Evolutionary conservation across 805 yeast genomes (phyloP), one percentile per base, ranked within the genome.

Genomic region (Tetrapisispora fleetii): DNA sequence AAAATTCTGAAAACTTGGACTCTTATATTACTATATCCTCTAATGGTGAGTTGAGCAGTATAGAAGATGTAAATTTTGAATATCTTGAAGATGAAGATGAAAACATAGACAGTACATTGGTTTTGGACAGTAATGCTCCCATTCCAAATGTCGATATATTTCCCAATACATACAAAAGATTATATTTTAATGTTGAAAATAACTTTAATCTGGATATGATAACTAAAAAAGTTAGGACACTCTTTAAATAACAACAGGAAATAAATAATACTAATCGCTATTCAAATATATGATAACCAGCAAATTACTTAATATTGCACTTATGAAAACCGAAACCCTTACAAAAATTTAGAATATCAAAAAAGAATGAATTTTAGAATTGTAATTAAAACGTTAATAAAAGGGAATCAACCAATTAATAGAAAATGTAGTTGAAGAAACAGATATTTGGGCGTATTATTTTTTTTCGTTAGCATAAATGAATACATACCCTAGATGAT

Each of bases 1-100:
- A 40, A 32, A 32, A 11, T 16, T 16, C 13, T 11, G 40, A 43
- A 14, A 28, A 37, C 13, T 41, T 13, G 14, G 48, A 45, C 43
- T 63, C 61, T 36, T 62, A 58, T 38, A 56, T 62, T 5, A 61
- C 60, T 27, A 52, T 62, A 17, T 58, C 64, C 8, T 62, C 67
- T 2, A 56, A 55, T 35, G 58, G 62, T 32, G 65, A 62, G 44
- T 46, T 62, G 27, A 58, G 65, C 45, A 60, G 64, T 40, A 54
- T 60, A 1, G 67, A 62, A 46, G 60, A 62, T 41, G 47, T 62
- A 37, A 53, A 40, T 16, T 37, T 30, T 5, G 44, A 37, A 6
- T 13, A 6, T n/a, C n/a, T 19, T n/a, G 35, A 37, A 21, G 38
- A 45, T 4, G 28, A 28, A 5, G 42, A 44, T 18, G 40, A 39